Base-by-base conservation (phyloP, 106 monocot genomes). In the Dendrobium nobile region DNA sequence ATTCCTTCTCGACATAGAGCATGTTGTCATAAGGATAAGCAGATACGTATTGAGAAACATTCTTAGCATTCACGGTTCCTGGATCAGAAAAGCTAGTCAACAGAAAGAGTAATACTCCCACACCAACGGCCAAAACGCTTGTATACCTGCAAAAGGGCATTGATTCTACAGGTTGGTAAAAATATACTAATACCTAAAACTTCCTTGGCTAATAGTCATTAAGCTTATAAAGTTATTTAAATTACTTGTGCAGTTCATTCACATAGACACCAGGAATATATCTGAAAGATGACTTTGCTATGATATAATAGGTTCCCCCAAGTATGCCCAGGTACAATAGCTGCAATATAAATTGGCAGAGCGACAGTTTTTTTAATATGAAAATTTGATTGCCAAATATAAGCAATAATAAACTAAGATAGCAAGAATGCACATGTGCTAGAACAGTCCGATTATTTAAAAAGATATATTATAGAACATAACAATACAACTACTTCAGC, bases 21-120 rank as follows among this genome's bases (percentile, higher is more conserved):
- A 95, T 85, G 43, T 89, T 82, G 64, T 98, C 98, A 85, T 95
- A 98, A 48, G 94, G 94, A 89, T 95, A 98, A 1, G 92, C 85
- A 85, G 88, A 85, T 11, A 91, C 47, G 79, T 98, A 98, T 58
- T 89, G 85, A 77, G 89, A 87, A 79, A 92, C 94, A 87, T 98
- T 98, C 64, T 89, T 82, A 72, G 83, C 61, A 75, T 86, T 98
- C 51, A 98, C 88, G 74, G 87, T 95, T 85, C 98, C 98, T 79
- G 98, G 94, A 87, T 98, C 94, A 81, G 98, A 91, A 84, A 98
- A 95, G 83, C 98, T 94, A 68, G 98, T 98, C 83, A 98, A 89
- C 27, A 94, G 76, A 80, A 98, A 98, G 58, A 98, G 85, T 74
- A 92, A 13, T 51, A 92, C 70, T 64, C 94, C 92, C 9, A 89